phyloP scores from a whole-genome alignment of 352 stramenopile species.

The Pythium phragmitis region DNA sequence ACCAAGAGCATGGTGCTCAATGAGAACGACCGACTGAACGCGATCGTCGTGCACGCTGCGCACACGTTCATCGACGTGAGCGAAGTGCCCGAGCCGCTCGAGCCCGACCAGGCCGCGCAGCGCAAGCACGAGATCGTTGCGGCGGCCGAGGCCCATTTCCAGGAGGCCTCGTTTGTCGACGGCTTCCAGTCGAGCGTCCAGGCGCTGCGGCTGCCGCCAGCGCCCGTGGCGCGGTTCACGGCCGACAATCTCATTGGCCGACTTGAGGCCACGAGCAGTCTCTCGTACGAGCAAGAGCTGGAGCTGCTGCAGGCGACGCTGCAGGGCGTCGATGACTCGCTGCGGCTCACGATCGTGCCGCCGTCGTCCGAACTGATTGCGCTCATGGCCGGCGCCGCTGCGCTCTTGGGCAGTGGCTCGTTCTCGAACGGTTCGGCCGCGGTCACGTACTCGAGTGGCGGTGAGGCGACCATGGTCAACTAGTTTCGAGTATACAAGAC shows the following conservation, averaged over 20 bases:
- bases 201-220: constrained; percentile 39
- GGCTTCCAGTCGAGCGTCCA: constrained; percentile 51
- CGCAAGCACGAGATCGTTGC: constrained; percentile 76
- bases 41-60: constrained; percentile 72
- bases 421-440: constrained; percentile 19
- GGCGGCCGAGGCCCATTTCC: constrained; percentile 44
- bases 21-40: constrained; percentile 75
- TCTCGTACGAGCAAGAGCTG: constrained; percentile 61
- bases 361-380: constrained; percentile 61
- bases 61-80: constrained; percentile 85
- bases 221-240: constrained; percentile 23
- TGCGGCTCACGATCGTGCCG: constrained; percentile 50
- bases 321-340: constrained; percentile 41
- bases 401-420: constrained; percentile 11
- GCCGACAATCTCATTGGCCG: constrained; percentile 49
- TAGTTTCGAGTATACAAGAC: too few species aligned
- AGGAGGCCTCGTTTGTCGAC: constrained; percentile 51
- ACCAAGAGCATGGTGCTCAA: constrained; percentile 58
- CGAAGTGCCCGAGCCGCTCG: constrained; percentile 74
- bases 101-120: constrained; percentile 73
- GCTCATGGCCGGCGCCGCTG: constrained; percentile 45
- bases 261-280: constrained; percentile 42
- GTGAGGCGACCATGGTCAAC: constrained; percentile 1
- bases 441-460: constrained; percentile 3
- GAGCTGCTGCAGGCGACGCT: constrained; percentile 49